Percentiles rank a stretch among this genome's conserved stretches.
These are phyloP conservation scores for Lotus japonicus DNA, from an alignment of 306 rosid genomes.

Conservation along the genomic window DNA sequence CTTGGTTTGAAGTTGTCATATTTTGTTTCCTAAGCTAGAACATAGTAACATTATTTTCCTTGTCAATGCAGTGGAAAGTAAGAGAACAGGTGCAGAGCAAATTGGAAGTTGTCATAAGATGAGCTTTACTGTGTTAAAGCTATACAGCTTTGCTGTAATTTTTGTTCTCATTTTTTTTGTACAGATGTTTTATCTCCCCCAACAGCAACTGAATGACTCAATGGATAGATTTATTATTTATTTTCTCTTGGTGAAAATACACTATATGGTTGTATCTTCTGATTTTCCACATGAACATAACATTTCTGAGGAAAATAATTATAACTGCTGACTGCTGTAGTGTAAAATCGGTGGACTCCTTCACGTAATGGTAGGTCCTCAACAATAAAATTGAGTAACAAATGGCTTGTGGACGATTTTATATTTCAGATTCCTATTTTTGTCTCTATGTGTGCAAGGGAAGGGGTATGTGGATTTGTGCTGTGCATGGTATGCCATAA, in stretches of 20 bases:
- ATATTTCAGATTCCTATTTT: too few species aligned
- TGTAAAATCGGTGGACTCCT: neutral
- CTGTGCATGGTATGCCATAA: too few species aligned
- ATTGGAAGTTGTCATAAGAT: constrained; percentile 43
- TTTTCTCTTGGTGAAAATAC: neutral
- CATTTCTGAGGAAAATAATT: neutral
- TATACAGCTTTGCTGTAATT: neutral
- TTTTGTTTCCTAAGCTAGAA: constrained; percentile 4
- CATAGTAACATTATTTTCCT: neutral
- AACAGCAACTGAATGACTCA: neutral
- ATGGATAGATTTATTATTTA: constrained; percentile 16
- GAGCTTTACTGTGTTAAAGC: constrained; percentile 1
- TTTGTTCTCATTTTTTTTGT: constrained; percentile 23
- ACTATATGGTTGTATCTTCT: neutral
- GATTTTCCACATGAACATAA: neutral
- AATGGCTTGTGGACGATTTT: too few species aligned
- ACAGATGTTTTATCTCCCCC: constrained; percentile 16
- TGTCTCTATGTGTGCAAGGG: too few species aligned
- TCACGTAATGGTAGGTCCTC: neutral
- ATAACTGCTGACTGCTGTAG: too few species aligned
- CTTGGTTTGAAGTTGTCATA: neutral
- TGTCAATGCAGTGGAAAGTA: constrained; percentile 50
- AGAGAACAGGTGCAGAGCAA: constrained; percentile 45
- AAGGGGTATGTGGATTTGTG: too few species aligned
- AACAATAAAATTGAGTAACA: neutral